phyloP scores from a whole-genome alignment of 129 eudicot genomes.

The Flaveria robusta region DNA sequence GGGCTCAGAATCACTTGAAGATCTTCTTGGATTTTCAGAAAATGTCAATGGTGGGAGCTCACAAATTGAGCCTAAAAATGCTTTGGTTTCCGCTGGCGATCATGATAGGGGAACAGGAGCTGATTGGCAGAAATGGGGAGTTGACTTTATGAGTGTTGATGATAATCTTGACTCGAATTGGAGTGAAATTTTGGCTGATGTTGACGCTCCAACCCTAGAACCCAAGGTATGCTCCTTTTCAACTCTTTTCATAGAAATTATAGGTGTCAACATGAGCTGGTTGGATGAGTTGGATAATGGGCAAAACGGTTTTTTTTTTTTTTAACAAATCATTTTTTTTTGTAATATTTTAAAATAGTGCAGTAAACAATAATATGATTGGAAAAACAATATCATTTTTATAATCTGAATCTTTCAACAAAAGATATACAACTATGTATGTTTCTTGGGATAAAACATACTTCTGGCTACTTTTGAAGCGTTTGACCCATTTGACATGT shows the following conservation, averaged over 20 bases:
- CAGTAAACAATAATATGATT: no score
- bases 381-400: no score
- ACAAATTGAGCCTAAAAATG: slow-evolving; percentile 39
- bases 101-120: slow-evolving; percentile 43
- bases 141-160: slow-evolving; percentile 57
- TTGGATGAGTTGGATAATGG: neutral
- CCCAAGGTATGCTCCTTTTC: slow-evolving; percentile 53
- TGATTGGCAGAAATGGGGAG: slow-evolving; percentile 70
- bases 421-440: no score
- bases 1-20: slow-evolving; percentile 54
- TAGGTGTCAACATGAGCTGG: no score
- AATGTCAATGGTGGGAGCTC: slow-evolving; percentile 36
- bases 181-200: slow-evolving; percentile 66
- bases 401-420: neutral
- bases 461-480: no score
- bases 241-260: neutral
- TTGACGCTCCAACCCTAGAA: slow-evolving; percentile 59
- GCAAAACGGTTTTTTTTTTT: no score
- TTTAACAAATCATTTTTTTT: no score
- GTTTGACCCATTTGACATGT: no score
- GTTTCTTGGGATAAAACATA: no score
- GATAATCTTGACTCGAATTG: slow-evolving; percentile 59
- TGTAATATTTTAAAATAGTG: no score
- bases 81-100: slow-evolving; percentile 39
- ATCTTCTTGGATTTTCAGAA: slow-evolving; percentile 49